Evolutionary conservation across 495 filamentous ascomycete genomes (phyloP).

Genomic region (Xylaria sp.): DNA sequence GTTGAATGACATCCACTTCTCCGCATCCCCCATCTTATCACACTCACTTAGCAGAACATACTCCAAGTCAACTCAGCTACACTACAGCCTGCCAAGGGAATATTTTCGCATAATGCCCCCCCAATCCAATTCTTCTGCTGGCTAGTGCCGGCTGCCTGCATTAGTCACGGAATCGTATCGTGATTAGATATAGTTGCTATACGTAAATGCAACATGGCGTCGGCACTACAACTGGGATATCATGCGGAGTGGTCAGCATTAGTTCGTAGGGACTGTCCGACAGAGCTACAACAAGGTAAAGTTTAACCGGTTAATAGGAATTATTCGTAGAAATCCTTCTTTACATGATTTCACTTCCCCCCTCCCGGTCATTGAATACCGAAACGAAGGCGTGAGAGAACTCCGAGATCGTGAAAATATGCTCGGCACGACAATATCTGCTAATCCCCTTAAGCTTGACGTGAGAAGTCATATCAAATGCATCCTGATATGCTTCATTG

Average conservation of each 20-base stretch:
- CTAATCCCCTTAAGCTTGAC: constrained; percentile 41
- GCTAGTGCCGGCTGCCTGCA: not conserved
- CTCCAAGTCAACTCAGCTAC: constrained; percentile 6
- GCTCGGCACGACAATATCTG: constrained; percentile 36
- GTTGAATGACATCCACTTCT: constrained; percentile 4
- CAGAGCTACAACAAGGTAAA: not conserved
- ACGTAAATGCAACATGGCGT: constrained; percentile 3
- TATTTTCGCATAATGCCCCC: not conserved
- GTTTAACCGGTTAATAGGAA: constrained; percentile 10
- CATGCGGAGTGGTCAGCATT: not conserved
- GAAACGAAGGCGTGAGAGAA: not conserved
- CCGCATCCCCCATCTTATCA: constrained; percentile 18
- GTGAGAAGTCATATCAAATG: constrained; percentile 42
- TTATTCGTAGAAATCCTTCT: not conserved
- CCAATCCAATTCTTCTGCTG: not conserved
- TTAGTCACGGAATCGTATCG: too few relatives aligned
- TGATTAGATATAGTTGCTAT: not conserved
- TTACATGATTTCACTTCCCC: not conserved
- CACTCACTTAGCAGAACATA: not conserved
- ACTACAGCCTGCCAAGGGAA: not conserved
- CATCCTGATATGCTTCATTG: constrained; percentile 45
- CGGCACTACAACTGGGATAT: not conserved
- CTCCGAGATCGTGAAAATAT: constrained; percentile 24
- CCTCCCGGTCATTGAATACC: not conserved
- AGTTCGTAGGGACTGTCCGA: constrained; percentile 12